These are phyloP conservation scores for Kodamaea sp. DNA, from an alignment of 1,139 yeast species.

Conservation along the genomic window DNA sequence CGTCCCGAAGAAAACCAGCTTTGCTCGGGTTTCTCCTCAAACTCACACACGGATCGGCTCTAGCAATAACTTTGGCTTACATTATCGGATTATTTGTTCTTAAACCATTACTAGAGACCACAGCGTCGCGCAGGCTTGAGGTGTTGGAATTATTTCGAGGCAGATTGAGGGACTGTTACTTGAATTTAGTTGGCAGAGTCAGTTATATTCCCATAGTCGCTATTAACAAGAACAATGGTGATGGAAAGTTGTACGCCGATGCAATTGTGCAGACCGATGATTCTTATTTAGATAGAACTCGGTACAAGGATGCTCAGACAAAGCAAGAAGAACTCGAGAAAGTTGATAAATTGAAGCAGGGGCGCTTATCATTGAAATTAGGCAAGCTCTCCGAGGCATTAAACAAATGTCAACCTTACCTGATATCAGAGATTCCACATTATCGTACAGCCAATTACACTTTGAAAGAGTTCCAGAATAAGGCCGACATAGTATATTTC, in stretches of 20 bases:
- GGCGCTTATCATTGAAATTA: constrained; percentile 26
- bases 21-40: constrained; percentile 31
- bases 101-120: constrained; percentile 39
- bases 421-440: constrained; percentile 35
- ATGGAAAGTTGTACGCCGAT: constrained; percentile 41
- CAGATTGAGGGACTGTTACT: constrained; percentile 38
- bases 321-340: constrained; percentile 18
- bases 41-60: constrained; percentile 40
- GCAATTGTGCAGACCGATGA: constrained; percentile 41
- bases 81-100: constrained; percentile 34
- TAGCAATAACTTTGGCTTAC: constrained; percentile 32
- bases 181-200: constrained; percentile 36
- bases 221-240: constrained; percentile 29
- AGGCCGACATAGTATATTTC: constrained; percentile 40
- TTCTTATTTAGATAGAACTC: constrained; percentile 20
- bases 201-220: constrained; percentile 45
- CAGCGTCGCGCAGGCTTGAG: constrained; percentile 33
- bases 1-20: constrained; percentile 23
- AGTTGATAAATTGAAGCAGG: constrained; percentile 30
- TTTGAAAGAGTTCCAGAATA: constrained; percentile 39
- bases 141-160: constrained; percentile 35
- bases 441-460: constrained; percentile 30
- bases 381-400: constrained; percentile 24
- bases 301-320: constrained; percentile 12
- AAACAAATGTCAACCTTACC: constrained; percentile 30